Base-by-base conservation (phyloP, 192 early-diverging fungal genomes). In the Umbelopsis sp. region DNA sequence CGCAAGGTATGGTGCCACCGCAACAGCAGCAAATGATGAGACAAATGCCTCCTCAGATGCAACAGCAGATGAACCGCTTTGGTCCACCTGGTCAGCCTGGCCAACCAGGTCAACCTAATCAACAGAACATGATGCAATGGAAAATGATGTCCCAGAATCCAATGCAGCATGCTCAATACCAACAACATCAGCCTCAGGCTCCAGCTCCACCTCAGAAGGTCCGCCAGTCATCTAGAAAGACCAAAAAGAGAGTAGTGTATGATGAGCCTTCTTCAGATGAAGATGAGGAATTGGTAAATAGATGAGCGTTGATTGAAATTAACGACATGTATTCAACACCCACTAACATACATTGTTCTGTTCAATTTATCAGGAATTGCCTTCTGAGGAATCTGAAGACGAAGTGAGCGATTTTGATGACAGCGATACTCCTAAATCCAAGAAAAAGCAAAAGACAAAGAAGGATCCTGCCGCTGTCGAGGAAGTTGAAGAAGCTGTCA, bases 401-500 rank as follows among this genome's bases (percentile, higher is more conserved):
- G 55, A 69, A 33, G 68, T 66, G n/a, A 73, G 71, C 46, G 76
- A 78, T 27, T 78, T 78, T 49, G 74, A 75, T 35, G 68, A 70
- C 21, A 65, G 61, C 35, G 70, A 76, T 10, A 23, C 47, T 30
- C 18, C 44, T 1, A 45, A 27, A 8, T 66, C 50, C 10, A 70
- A 55, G 21, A 68, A 68, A 45, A 72, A 73, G 33, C 66, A 72
- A 49, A 66, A 37, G 5, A 18, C 46, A 16, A 69, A 66, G 68
- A 70, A 58, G 50, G 65, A 44, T 50, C 10, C 61, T 64, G 16
- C 61, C 20, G 33, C 71, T 27, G 44, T 45, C n/a, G 51, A 70
- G 15, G 74, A 75, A 12, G 20, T 47, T 21, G 81, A 87, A 53
- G 82, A 84, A 21, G 79, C 82, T 21, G 86, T 87, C 0, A 70